Base-by-base conservation (phyloP, 331 rosid species). In the Pyrus hybrid region DNA sequence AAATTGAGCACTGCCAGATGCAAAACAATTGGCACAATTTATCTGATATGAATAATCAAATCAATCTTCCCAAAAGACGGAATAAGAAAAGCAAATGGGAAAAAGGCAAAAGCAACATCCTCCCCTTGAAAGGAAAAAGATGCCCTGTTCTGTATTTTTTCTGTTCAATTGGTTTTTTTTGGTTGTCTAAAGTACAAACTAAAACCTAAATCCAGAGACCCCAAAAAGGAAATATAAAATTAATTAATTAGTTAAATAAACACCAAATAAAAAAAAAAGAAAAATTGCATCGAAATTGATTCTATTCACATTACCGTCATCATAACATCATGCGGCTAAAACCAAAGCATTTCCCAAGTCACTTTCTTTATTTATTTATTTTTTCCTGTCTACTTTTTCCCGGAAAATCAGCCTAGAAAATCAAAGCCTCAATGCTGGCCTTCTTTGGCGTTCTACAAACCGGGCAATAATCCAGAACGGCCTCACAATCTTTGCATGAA, bases 401-500 rank as follows among this genome's bases (percentile, higher is more conserved):
- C 66, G 71, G 85, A 72, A 85, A 75, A 74, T 37, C 75, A 76
- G 84, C 84, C 86, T 85, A 90, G 86, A 80, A 82, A 77, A 86
- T 83, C 72, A 84, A 69, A 70, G 93, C 83, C 86, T 92, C 96
- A 66, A 92, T 88, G 61, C 80, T 81, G 43, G 86, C 86, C 67
- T 88, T 95, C 90, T 90, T 92, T 23, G 78, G 84, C 80, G 80
- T 67, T 66, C 56, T 61, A 76, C 98, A 91, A 8, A 92, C 86
- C 6, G 98, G 99, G 77, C 98, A 95, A 65, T 83, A 79, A 75
- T 90, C 84, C 62, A 95, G 85, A 35, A 68, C 69, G 25, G 81
- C n/a, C 68, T 91, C 93, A 16, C 99, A 95, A 60, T 21, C 81
- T 75, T 81, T 82, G 89, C 99, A 95, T 54, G 89, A 92, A 82